Evolutionary conservation across 1,284 basidiomycete species (phyloP).

Genomic region (Agaricales sp.): DNA sequence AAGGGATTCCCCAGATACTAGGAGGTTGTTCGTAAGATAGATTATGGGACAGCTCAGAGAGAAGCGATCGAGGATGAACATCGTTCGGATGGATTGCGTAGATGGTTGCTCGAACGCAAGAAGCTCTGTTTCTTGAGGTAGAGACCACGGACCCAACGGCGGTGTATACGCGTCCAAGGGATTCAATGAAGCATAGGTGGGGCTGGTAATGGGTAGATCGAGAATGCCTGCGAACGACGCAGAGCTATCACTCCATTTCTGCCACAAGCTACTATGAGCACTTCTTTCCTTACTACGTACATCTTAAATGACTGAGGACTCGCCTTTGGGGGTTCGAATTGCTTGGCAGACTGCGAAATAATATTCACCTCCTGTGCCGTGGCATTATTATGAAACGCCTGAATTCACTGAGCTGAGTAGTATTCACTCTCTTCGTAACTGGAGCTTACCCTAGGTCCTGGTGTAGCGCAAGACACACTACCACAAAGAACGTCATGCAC

Average conservation of each 20-base stretch:
- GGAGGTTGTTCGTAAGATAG: constrained; percentile 62
- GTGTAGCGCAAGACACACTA: constrained; percentile 63
- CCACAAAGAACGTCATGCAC: constrained; percentile 66
- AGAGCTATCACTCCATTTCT: constrained; percentile 67
- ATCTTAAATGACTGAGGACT: too few relatives aligned
- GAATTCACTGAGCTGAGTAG: too few relatives aligned
- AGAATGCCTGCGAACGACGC: constrained; percentile 32
- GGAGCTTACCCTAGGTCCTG: constrained; percentile 52
- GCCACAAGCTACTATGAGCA: constrained; percentile 9
- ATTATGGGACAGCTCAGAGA: constrained; percentile 48
- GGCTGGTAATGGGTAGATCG: constrained; percentile 8
- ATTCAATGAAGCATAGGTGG: constrained; percentile 7
- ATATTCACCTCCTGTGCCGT: constrained; percentile 70
- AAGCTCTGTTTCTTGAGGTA: constrained; percentile 2
- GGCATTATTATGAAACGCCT: constrained; percentile 54
- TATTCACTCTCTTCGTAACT: too few relatives aligned
- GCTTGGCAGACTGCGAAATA: constrained; percentile 50
- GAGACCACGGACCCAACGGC: neutral
- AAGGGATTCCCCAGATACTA: constrained; percentile 44
- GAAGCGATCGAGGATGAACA: constrained; percentile 68
- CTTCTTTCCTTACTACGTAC: too few relatives aligned
- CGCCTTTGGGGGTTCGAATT: too few relatives aligned
- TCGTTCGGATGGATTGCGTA: constrained; percentile 55
- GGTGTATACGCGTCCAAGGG: neutral
- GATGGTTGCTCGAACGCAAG: constrained; percentile 49